Evolutionary conservation across 2,329 filamentous ascomycete genomes (phyloP).

Genomic region (Trichoderma harzianum): DNA sequence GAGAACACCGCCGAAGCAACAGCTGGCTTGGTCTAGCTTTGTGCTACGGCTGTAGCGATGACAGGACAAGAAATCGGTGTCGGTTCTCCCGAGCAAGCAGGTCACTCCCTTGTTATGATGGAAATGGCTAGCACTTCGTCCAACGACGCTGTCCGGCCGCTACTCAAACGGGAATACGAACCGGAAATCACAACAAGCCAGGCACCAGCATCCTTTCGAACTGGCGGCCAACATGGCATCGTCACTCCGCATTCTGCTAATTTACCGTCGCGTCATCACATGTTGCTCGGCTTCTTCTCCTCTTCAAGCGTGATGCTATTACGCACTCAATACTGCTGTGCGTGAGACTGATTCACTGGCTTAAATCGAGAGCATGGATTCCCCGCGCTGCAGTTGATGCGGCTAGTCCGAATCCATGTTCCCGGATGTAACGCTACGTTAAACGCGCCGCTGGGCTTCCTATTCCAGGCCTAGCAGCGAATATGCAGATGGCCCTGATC

Average conservation of each 20-base stretch:
- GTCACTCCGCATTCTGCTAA: neutral
- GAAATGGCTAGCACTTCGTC: neutral
- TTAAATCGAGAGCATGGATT: neutral
- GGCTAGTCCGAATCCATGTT: neutral
- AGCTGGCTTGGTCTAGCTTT: no score
- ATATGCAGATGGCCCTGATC: neutral
- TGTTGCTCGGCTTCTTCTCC: conserved; percentile 3
- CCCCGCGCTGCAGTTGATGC: neutral
- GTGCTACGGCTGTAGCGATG: no score
- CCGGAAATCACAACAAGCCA: neutral
- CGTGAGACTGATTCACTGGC: neutral
- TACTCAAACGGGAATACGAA: neutral
- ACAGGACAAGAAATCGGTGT: neutral
- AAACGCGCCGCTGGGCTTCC: neutral
- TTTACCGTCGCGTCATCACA: neutral
- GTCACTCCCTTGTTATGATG: neutral
- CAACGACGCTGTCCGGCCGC: neutral
- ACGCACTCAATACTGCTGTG: neutral
- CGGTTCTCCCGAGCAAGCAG: neutral
- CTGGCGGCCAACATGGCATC: neutral
- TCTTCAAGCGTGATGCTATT: neutral
- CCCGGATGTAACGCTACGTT: neutral
- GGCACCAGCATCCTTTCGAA: neutral
- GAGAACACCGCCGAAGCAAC: no score
- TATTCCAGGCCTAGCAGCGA: neutral